Evolutionary conservation across 2,329 filamentous ascomycete genomes (phyloP).

Genomic region (Xylaria sp.): DNA sequence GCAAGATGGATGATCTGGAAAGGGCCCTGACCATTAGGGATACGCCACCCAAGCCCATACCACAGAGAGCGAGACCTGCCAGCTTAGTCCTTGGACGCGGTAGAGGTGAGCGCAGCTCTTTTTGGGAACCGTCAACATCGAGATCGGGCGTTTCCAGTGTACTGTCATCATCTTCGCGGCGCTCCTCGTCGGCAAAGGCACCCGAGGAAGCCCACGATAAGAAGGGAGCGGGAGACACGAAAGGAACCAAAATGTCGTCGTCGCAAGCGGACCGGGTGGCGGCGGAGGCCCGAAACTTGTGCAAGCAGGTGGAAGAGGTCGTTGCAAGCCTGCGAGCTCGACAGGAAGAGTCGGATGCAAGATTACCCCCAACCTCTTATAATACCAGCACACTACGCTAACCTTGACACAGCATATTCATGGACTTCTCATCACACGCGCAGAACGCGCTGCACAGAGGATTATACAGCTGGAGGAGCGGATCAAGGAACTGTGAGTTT

Average conservation of each 20-base stretch:
- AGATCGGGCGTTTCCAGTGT: constrained; percentile 23
- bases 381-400: constrained; percentile 22
- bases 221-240: not conserved
- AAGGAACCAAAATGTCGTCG: constrained; percentile 17
- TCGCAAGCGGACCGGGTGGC: constrained; percentile 39
- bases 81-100: constrained; percentile 14
- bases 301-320: constrained; percentile 52
- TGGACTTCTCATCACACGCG: constrained; percentile 58
- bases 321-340: constrained; percentile 55
- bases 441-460: constrained; percentile 59
- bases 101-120: constrained; percentile 26
- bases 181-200: constrained; percentile 22
- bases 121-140: constrained; percentile 39
- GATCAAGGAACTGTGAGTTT: constrained; percentile 57
- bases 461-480: constrained; percentile 64
- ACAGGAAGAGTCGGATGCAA: constrained; percentile 62
- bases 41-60: constrained; percentile 19
- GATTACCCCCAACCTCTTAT: constrained; percentile 22
- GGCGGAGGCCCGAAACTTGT: constrained; percentile 49
- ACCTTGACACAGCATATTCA: constrained; percentile 58
- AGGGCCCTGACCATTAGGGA: constrained; percentile 22
- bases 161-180: constrained; percentile 14
- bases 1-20: constrained; percentile 49
- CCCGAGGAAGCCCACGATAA: not conserved
- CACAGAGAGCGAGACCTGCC: constrained; percentile 15